Evolutionary conservation across 202 grass and related monocot species (phyloP).

Genomic region (Panicum hallii): DNA sequence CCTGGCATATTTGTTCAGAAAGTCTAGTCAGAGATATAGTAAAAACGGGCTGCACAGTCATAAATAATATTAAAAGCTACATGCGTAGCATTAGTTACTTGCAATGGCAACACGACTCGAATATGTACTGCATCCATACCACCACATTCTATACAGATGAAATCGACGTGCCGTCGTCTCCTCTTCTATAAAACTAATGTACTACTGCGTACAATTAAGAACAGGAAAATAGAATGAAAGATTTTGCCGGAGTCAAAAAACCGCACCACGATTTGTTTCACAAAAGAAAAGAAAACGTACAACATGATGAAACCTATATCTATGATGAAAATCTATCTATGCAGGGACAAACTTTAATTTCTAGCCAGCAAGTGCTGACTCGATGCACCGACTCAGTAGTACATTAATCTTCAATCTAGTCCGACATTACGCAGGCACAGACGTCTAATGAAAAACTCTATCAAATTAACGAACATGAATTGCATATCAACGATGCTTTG

Average conservation of each 20-base stretch:
- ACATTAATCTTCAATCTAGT: neutral
- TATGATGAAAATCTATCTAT: neutral
- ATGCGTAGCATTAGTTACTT: neutral
- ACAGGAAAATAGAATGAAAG: neutral
- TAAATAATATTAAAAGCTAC: slow-evolving; percentile 28
- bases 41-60: neutral
- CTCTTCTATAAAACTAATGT: neutral
- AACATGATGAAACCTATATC: neutral
- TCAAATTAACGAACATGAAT: neutral
- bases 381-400: neutral
- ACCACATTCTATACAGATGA: neutral
- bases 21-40: neutral
- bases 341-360: neutral
- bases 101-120: neutral
- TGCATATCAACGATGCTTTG: neutral
- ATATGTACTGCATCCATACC: neutral
- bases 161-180: neutral
- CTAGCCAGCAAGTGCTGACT: neutral
- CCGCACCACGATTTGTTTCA: neutral
- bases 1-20: slow-evolving; percentile 32
- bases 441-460: neutral
- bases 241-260: neutral
- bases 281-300: neutral
- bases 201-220: neutral
- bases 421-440: neutral